These are phyloP conservation scores for Lactarius sanguifluus DNA, from an alignment of 768 basidiomycete species.

Conservation along the genomic window DNA sequence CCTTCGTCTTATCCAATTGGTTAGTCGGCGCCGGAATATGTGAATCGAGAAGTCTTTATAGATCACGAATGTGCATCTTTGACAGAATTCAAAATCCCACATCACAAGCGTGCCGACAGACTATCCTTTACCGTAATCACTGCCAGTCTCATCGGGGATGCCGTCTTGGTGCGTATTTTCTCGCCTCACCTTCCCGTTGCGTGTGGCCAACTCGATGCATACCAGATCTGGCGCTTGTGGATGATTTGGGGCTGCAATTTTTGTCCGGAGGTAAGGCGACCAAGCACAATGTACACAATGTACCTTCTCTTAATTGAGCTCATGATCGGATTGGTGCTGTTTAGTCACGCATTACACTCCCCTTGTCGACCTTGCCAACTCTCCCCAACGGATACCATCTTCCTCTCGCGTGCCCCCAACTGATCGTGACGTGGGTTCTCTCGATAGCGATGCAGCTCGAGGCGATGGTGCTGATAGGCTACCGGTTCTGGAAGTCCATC, in stretches of 20 bases:
- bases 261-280: constrained; percentile 6
- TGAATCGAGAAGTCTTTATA: constrained; percentile 14
- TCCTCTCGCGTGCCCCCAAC: background rate
- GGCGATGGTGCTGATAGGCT: constrained; percentile 17
- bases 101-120: background rate
- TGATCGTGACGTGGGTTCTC: constrained; percentile 14
- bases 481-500: constrained; percentile 14
- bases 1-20: background rate
- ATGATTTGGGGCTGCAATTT: constrained; percentile 21
- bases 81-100: background rate
- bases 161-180: constrained; percentile 10
- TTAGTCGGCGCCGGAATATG: constrained; percentile 12
- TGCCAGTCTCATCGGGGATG: constrained; percentile 16
- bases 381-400: background rate
- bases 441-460: constrained; percentile 20
- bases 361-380: constrained; percentile 5
- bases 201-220: background rate
- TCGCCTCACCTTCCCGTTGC: background rate
- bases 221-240: constrained; percentile 27
- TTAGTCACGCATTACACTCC: constrained; percentile 14
- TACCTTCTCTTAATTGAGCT: too few relatives aligned
- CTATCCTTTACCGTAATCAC: background rate
- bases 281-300: too few relatives aligned
- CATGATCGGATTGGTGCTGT: too few relatives aligned
- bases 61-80: constrained; percentile 17